Conservation (phyloP, 192 early-diverging fungal species). For the Backusella morwellensis region DNA sequence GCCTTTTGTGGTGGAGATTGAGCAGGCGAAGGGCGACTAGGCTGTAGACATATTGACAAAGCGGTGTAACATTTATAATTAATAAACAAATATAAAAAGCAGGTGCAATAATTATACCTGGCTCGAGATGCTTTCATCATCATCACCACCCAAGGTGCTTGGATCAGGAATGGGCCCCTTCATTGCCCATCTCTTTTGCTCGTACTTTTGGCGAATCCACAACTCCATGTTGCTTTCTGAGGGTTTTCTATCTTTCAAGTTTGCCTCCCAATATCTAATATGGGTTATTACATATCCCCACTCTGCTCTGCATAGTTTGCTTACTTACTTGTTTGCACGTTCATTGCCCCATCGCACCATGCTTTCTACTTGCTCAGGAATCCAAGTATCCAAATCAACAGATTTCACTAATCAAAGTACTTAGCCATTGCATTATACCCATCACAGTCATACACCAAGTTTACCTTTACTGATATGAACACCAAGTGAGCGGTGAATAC, state of each 20-base stretch:
- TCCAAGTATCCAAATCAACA: conserved; percentile 82
- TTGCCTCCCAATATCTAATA: conserved; percentile 54
- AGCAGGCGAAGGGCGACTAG: not conserved
- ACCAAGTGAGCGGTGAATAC: conserved; percentile 79
- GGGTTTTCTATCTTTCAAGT: conserved; percentile 42
- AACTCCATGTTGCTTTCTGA: conserved; percentile 59
- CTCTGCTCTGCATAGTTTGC: no score
- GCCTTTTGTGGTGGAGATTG: conserved; percentile 8
- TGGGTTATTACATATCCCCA: not conserved
- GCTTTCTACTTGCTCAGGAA: conserved; percentile 73
- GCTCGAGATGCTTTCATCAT: not conserved
- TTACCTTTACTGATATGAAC: conserved; percentile 84
- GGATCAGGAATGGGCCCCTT: conserved; percentile 76
- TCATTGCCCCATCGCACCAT: conserved; percentile 83
- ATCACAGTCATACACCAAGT: not conserved
- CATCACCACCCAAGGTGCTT: conserved; percentile 45
- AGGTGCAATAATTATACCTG: not conserved
- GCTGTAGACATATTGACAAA: not conserved
- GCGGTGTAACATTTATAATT: conserved; percentile 22
- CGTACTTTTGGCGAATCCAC: conserved; percentile 81
- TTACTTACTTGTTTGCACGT: conserved; percentile 58
- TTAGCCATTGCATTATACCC: not conserved
- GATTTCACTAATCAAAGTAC: conserved; percentile 62
- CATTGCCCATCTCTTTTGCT: conserved; percentile 71
- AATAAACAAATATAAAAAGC: conserved; percentile 17